Percentiles rank a stretch among this genome's conserved stretches.
Conservation (phyloP, 2,329 filamentous ascomycete species). For the Arachnomyces sp. region DNA sequence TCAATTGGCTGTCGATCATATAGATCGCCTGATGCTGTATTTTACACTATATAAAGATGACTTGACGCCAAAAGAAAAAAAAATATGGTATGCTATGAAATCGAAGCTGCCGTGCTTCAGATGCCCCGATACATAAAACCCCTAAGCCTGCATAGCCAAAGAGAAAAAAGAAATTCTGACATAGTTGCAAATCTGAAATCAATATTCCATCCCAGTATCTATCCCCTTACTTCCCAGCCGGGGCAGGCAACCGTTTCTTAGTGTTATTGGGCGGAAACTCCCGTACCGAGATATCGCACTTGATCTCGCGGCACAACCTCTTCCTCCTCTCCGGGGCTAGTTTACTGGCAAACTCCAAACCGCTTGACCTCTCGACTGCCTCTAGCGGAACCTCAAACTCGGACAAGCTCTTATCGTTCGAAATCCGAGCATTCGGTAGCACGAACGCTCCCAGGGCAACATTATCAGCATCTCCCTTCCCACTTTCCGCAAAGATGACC, state of each 20-base stretch:
- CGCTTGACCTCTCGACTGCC: slow-evolving; percentile 83
- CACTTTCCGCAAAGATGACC: slow-evolving; percentile 92
- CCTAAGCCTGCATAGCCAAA: no score
- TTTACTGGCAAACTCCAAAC: slow-evolving; percentile 81
- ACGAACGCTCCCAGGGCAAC: slow-evolving; percentile 93
- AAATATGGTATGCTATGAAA: no score
- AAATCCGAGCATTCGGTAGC: slow-evolving; percentile 80
- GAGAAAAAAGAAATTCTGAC: slow-evolving; percentile 5
- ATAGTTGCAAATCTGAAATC: background rate
- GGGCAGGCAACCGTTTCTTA: slow-evolving; percentile 34
- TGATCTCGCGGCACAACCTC: slow-evolving; percentile 77
- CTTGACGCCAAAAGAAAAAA: no score
- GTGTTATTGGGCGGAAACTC: slow-evolving; percentile 58
- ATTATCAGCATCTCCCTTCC: slow-evolving; percentile 47
- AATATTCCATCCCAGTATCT: background rate
- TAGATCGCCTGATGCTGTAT: no score
- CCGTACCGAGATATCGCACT: slow-evolving; percentile 72
- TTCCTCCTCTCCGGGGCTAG: slow-evolving; percentile 66
- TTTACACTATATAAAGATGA: no score
- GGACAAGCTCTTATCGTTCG: slow-evolving; percentile 75
- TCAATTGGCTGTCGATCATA: no score
- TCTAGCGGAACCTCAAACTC: slow-evolving; percentile 96
- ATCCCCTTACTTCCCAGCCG: background rate
- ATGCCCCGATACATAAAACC: no score
- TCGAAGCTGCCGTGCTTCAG: no score